These are phyloP conservation scores for Ulvella scutata DNA, from an alignment of 139 green algal genomes.

Conservation along the genomic window DNA sequence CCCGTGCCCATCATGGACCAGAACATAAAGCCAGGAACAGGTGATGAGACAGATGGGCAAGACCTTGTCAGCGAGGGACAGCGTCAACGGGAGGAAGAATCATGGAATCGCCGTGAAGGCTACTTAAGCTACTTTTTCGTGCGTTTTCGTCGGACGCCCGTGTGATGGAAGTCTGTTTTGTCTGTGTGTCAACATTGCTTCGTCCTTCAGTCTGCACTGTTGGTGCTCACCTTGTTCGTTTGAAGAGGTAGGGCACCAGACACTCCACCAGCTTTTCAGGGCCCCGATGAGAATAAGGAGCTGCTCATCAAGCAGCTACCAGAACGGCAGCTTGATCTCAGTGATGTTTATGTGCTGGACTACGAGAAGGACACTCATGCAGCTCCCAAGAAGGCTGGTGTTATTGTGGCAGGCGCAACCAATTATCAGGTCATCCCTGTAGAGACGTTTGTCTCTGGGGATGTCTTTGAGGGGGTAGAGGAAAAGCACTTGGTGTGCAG, in stretches of 20 bases:
- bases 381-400: background rate
- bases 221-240: background rate
- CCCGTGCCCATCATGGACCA: background rate
- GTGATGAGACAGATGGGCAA: background rate
- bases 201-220: background rate
- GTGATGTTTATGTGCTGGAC: background rate
- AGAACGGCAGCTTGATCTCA: background rate
- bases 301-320: background rate
- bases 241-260: background rate
- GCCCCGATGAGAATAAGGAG: background rate
- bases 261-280: background rate
- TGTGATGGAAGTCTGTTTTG: background rate
- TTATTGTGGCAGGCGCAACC: background rate
- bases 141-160: background rate
- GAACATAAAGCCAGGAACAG: background rate
- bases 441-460: background rate
- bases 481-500: background rate
- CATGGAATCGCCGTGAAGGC: background rate
- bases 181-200: background rate
- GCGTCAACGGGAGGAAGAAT: background rate
- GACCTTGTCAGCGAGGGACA: no score
- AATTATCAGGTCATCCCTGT: background rate
- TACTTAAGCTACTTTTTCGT: background rate
- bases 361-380: background rate
- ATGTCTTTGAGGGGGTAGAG: background rate